Percentiles rank a stretch among this genome's conserved stretches.
These are phyloP conservation scores for Pseudogymnoascus sp. DNA, from an alignment of 2,329 filamentous ascomycete species.

Conservation along the genomic window DNA sequence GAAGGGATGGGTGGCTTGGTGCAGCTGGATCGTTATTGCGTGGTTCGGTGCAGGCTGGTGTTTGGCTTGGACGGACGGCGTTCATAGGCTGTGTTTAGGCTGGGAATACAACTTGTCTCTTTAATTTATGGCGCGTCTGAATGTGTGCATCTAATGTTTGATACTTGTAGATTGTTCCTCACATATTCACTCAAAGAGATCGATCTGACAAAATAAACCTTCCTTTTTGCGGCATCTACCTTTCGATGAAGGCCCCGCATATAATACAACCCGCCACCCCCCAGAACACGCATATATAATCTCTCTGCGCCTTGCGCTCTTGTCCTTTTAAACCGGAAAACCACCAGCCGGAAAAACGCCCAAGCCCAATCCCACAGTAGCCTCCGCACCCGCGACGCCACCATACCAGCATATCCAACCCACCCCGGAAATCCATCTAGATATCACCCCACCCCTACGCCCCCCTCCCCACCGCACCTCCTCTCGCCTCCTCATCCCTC, in stretches of 20 bases:
- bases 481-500: conserved; percentile 10
- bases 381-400: neutral
- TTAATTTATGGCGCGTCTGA: neutral
- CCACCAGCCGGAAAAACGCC: neutral
- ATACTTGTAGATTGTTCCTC: neutral
- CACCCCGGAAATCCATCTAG: neutral
- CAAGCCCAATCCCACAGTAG: neutral
- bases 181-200: neutral
- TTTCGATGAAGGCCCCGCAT: neutral
- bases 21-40: neutral
- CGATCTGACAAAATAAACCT: neutral
- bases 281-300: neutral
- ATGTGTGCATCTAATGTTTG: neutral
- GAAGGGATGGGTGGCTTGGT: neutral
- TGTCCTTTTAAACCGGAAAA: neutral
- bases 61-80: neutral
- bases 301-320: neutral
- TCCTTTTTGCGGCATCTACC: neutral
- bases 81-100: neutral
- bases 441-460: neutral
- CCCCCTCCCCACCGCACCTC: conserved; percentile 14
- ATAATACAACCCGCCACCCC: neutral
- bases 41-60: neutral
- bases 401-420: neutral
- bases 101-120: neutral